Conservation (phyloP, 2,329 filamentous ascomycete genomes). For the Apiospora aurea region DNA sequence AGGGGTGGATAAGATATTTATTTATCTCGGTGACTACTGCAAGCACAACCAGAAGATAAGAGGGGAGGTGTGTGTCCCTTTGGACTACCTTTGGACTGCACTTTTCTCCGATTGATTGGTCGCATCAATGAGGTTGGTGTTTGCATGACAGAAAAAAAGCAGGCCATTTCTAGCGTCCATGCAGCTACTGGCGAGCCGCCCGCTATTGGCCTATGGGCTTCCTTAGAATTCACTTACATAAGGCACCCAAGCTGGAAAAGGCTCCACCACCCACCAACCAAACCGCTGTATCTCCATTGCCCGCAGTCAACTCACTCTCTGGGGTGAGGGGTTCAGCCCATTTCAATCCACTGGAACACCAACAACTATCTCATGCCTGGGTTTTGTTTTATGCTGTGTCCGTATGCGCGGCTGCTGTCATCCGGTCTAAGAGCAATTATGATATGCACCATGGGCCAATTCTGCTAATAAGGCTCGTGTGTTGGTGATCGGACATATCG, state of each 20-base stretch:
- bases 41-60: background rate
- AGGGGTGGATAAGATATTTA: background rate
- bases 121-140: constrained; percentile 18
- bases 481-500: background rate
- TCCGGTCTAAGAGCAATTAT: background rate
- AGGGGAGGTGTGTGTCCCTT: background rate
- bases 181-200: background rate
- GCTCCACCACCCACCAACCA: background rate
- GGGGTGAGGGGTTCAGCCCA: background rate
- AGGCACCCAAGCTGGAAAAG: background rate
- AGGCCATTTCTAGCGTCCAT: constrained; percentile 19
- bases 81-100: background rate
- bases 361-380: background rate
- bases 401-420: background rate
- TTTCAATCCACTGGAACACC: background rate
- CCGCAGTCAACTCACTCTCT: background rate
- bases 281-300: background rate
- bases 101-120: constrained; percentile 5
- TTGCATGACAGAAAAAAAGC: constrained; percentile 15
- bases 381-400: background rate
- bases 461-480: background rate
- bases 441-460: background rate
- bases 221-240: constrained; percentile 8
- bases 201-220: background rate
- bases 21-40: background rate